Evolutionary conservation across 805 yeast genomes (phyloP), one percentile per base, ranked within the genome.

Genomic region (Kodamaea jinghongensis): DNA sequence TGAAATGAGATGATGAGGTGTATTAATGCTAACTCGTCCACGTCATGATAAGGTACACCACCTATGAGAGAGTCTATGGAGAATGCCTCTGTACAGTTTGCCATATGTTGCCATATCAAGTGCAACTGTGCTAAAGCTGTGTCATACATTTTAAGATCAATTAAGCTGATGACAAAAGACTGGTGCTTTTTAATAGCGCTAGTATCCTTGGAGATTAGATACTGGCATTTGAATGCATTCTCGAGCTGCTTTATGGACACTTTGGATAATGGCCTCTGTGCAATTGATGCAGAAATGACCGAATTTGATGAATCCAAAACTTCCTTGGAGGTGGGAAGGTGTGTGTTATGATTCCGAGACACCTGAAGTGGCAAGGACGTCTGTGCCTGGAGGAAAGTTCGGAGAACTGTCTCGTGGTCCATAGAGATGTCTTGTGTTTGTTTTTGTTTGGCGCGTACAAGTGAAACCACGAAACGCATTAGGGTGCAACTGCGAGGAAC

Each of bases 161-260:
- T 46, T 30, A 60, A 38, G 31, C 50, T 49, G 11, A 63, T 51
- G 5, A 61, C 44, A 37, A 54, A 58, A 2, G 50, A 40, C 32
- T 63, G 65, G 39, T 63, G 65, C 22, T 49, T 52, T 32, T 54
- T 54, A 12, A 59, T 37, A 10, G 46, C 36, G n/a, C 29, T 22
- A 2, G 40, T 16, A 14, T 36, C 42, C 17, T 40, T 34, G 20
- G 43, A 42, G 11, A 48, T 31, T 5, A 46, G 34, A 28, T 55
- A 51, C 16, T 51, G 40, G 31, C 56, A 47, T 35, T 40, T 48
- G 42, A 56, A 53, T 3, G 42, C 42, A 7, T 31, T 37, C 26
- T 17, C 12, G 23, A 20, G 23, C 8, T 20, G 23, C 23, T 20
- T 20, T 5, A 20, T 20, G 23, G 23, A 20, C 23, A 6, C 23